Percentiles rank a stretch among this genome's conserved stretches.
These are phyloP conservation scores for Thoreauomyces humboldtii DNA, from an alignment of 192 early-diverging fungal species.

Conservation along the genomic window DNA sequence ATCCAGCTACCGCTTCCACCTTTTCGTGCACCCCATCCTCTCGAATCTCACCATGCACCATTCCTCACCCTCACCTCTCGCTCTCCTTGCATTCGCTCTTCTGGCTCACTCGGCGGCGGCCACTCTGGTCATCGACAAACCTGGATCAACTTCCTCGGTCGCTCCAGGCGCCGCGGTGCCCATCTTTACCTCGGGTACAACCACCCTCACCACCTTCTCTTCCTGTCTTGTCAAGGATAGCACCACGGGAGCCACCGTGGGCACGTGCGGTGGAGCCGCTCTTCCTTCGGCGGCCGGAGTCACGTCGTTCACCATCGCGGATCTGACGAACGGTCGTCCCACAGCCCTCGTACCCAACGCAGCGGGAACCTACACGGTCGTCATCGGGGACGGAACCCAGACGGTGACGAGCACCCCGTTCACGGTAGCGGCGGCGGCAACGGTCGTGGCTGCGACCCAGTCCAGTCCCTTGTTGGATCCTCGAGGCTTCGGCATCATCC, in stretches of 20 bases:
- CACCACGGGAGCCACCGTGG: neutral
- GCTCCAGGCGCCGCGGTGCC: conserved; percentile 14
- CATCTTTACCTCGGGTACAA: conserved; percentile 8
- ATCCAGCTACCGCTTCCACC: too few species aligned
- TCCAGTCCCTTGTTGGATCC: conserved; percentile 7
- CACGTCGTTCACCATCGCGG: conserved; percentile 4
- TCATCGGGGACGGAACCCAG: conserved; percentile 6
- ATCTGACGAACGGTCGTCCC: conserved; percentile 8
- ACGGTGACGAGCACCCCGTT: neutral
- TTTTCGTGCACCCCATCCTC: too few species aligned
- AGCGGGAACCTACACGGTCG: conserved; percentile 7
- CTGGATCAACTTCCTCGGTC: neutral
- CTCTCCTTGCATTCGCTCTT: too few species aligned
- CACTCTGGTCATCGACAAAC: neutral
- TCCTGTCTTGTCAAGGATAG: neutral
- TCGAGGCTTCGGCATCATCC: conserved; percentile 18
- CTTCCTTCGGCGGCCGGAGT: neutral
- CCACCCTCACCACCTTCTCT: neutral
- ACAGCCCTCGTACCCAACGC: conserved; percentile 7
- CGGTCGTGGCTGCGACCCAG: neutral
- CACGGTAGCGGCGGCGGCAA: neutral
- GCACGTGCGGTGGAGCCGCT: conserved; percentile 2
- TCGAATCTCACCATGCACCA: too few species aligned
- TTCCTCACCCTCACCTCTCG: too few species aligned
- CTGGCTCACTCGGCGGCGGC: too few species aligned